Evolutionary conservation across 129 eudicot species (phyloP).

Genomic region (Heracleum sosnowskyi): DNA sequence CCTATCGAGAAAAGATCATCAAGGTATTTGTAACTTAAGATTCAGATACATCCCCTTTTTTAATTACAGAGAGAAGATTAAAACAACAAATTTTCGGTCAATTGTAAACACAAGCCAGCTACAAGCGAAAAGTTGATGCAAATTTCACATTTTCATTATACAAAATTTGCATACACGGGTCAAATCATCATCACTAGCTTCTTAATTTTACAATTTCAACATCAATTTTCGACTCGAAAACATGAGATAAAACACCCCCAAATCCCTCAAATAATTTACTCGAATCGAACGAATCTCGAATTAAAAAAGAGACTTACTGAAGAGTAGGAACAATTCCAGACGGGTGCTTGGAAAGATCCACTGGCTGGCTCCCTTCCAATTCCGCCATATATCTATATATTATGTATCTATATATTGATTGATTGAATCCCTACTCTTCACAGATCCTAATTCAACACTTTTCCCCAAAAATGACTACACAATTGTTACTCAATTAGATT

Average conservation of each 20-base stretch:
- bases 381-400: constrained; percentile 45
- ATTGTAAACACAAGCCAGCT: not conserved
- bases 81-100: not conserved
- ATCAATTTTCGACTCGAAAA: not conserved
- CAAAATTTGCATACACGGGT: not conserved
- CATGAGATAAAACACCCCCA: not conserved
- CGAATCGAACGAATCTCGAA: not conserved
- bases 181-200: not conserved
- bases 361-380: constrained; percentile 79
- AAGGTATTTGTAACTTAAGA: not conserved
- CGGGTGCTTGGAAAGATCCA: constrained; percentile 79
- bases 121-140: no score
- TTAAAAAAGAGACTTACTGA: constrained; percentile 41
- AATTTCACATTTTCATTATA: not conserved
- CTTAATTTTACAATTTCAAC: not conserved
- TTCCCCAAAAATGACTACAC: not conserved
- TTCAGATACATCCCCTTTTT: not conserved
- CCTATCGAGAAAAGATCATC: no score
- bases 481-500: not conserved
- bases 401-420: not conserved
- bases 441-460: not conserved
- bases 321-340: constrained; percentile 91
- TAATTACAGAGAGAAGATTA: not conserved
- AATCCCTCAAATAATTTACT: not conserved
- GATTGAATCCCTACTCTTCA: constrained; percentile 8